Percentiles rank a stretch among this genome's conserved stretches.
Conservation (phyloP, 2,329 filamentous ascomycete genomes). For the Fusarium camptoceras region DNA sequence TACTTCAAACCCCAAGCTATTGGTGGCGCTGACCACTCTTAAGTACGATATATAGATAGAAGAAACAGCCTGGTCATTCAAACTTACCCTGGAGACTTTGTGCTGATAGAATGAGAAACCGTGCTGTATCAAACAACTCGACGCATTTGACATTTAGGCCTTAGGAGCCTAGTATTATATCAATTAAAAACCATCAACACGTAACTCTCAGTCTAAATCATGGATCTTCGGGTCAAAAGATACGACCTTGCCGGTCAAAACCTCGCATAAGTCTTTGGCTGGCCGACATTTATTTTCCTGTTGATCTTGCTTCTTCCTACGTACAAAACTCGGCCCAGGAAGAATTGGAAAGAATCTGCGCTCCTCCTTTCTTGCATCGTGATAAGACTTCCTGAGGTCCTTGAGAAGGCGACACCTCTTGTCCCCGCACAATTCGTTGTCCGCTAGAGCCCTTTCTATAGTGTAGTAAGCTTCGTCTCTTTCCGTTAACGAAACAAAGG, state of each 20-base stretch:
- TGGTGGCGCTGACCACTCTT: constrained; percentile 40
- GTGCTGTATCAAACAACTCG: not conserved
- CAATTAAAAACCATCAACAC: not conserved
- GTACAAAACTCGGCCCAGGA: not conserved
- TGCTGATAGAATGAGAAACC: not conserved
- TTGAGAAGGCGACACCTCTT: not conserved
- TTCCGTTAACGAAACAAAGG: not conserved
- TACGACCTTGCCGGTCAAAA: not conserved
- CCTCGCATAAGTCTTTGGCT: not conserved
- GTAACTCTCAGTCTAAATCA: not conserved
- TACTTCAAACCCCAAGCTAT: constrained; percentile 54
- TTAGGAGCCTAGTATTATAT: not conserved
- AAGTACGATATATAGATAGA: not conserved
- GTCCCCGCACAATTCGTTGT: not conserved
- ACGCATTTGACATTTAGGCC: not conserved
- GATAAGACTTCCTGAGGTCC: not conserved
- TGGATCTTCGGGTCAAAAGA: not conserved
- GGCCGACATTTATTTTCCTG: not conserved
- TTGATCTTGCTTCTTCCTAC: not conserved
- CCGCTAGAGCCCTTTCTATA: not conserved
- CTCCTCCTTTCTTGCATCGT: not conserved
- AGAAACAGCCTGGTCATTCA: not conserved
- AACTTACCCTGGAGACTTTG: not conserved
- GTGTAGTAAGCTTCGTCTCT: not conserved
- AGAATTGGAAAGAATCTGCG: not conserved